phyloP scores from a whole-genome alignment of 2,329 filamentous ascomycete species.

The Talaromyces atroroseus region DNA sequence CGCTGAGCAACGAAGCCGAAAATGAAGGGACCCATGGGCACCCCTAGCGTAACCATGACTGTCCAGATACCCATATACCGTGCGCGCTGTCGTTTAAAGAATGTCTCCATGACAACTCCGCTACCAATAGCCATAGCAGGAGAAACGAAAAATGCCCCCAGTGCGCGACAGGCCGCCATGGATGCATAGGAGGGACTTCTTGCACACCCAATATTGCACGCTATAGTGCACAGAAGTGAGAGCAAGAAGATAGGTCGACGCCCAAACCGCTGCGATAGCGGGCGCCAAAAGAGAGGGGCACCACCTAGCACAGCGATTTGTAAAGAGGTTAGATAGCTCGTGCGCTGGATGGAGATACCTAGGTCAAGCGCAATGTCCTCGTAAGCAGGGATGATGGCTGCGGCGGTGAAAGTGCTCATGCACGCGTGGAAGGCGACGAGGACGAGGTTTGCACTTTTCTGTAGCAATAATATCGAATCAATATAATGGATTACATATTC shows the following conservation, averaged over 20 bases:
- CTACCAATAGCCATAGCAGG: slow-evolving; percentile 52
- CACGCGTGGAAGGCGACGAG: slow-evolving; percentile 54
- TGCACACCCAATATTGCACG: slow-evolving; percentile 52
- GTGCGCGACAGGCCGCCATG: slow-evolving; percentile 50
- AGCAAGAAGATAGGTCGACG: slow-evolving; percentile 51
- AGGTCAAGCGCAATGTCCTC: slow-evolving; percentile 50
- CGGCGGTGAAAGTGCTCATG: slow-evolving; percentile 53
- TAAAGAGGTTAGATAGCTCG: slow-evolving; percentile 51
- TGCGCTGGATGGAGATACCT: slow-evolving; percentile 42
- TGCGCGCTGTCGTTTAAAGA: slow-evolving; percentile 51
- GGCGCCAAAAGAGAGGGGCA: slow-evolving; percentile 54
- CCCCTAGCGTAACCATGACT: slow-evolving; percentile 47
- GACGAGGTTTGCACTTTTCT: slow-evolving; percentile 50
- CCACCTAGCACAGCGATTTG: slow-evolving; percentile 51
- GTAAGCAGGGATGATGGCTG: slow-evolving; percentile 52
- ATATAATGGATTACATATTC: no score
- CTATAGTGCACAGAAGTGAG: slow-evolving; percentile 43
- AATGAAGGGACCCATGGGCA: slow-evolving; percentile 35
- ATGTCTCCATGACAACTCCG: slow-evolving; percentile 53
- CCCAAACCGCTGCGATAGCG: slow-evolving; percentile 50
- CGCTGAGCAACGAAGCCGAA: slow-evolving; percentile 44
- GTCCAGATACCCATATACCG: slow-evolving; percentile 56
- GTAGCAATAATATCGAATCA: not conserved
- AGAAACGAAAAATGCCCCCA: slow-evolving; percentile 52
- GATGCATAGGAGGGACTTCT: slow-evolving; percentile 45